Evolutionary conservation across 805 yeast species (phyloP), one percentile per base, ranked within the genome.

Genomic region (Candida qinlingensis): DNA sequence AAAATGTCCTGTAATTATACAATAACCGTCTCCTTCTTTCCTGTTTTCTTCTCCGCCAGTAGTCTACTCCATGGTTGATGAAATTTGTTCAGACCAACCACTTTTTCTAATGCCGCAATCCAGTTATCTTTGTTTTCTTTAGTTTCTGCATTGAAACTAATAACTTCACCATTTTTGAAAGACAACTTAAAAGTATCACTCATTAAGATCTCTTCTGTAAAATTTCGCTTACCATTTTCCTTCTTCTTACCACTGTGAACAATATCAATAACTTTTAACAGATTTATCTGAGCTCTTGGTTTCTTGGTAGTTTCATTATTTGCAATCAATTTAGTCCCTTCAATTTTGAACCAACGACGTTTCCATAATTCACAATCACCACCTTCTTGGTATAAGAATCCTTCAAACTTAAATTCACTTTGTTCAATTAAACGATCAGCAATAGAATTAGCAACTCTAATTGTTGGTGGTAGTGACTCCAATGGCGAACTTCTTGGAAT

Each of bases 111-210:
- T 1, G 74, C 64, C 4, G 65, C 57, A 45, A 85, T 76, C 98
- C 97, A 92, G 46, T 70, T 68, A 33, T 66, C 61, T 66, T 82
- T 85, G 42, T 80, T 85, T 13, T 64, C 71, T 41, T 70, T 73
- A 40, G 82, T 79, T 46, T 88, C 94, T 13, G 96, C 92, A n/a
- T 87, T 87, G 64, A 92, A 87, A 54, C 82, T 87, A 45, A 91
- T 85, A 4, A 79, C 71, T 65, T 91, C 97, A 5, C 88, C 91
- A 61, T 91, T 86, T 39, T 79, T 75, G 65, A 91, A 91, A 52
- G 72, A 69, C 43, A 91, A 66, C 59, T 83, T 83, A 73, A 91
- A 88, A 10, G 90, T 82, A 52, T 87, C 85, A 51, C 82, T 84
- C 61, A 84, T 70, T 44, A 83, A 65, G 37, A 83, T 70, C 35